Conservation (phyloP, 352 stramenopile species). For the Pythium phragmiticola region DNA sequence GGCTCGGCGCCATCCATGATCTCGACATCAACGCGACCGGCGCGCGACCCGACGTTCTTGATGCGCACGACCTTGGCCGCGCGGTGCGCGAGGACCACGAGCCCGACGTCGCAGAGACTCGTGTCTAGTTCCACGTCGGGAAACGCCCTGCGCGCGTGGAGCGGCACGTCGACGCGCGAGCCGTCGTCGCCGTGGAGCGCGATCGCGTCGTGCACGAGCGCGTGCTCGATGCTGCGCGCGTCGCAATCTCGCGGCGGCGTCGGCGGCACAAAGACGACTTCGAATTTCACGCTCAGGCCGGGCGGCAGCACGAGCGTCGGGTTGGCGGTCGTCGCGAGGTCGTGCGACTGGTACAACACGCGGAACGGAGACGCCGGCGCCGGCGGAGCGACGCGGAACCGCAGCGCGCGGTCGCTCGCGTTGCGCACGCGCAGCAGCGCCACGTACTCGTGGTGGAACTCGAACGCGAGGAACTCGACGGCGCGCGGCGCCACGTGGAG, state of each 20-base stretch:
- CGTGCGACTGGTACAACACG: slow-evolving; percentile 48
- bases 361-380: slow-evolving; percentile 53
- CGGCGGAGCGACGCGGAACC: slow-evolving; percentile 59
- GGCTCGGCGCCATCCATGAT: slow-evolving; percentile 32
- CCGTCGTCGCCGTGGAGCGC: slow-evolving; percentile 59
- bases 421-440: slow-evolving; percentile 63
- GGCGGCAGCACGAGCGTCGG: slow-evolving; percentile 61
- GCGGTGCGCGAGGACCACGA: slow-evolving; percentile 64
- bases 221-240: slow-evolving; percentile 18
- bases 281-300: slow-evolving; percentile 57
- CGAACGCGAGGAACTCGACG: slow-evolving; percentile 69
- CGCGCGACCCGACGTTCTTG: slow-evolving; percentile 42
- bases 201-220: slow-evolving; percentile 62
- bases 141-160: slow-evolving; percentile 51
- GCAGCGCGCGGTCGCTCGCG: slow-evolving; percentile 55
- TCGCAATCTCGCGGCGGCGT: slow-evolving; percentile 3
- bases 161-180: slow-evolving; percentile 54
- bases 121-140: slow-evolving; percentile 58
- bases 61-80: slow-evolving; percentile 53
- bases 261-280: slow-evolving; percentile 55
- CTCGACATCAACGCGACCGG: slow-evolving; percentile 50
- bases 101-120: slow-evolving; percentile 55
- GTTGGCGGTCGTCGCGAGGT: slow-evolving; percentile 68
- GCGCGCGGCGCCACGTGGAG: slow-evolving; percentile 62
- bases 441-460: slow-evolving; percentile 62